Conservation (phyloP, 345 rosid genomes). For the Aquilaria sinensis region DNA sequence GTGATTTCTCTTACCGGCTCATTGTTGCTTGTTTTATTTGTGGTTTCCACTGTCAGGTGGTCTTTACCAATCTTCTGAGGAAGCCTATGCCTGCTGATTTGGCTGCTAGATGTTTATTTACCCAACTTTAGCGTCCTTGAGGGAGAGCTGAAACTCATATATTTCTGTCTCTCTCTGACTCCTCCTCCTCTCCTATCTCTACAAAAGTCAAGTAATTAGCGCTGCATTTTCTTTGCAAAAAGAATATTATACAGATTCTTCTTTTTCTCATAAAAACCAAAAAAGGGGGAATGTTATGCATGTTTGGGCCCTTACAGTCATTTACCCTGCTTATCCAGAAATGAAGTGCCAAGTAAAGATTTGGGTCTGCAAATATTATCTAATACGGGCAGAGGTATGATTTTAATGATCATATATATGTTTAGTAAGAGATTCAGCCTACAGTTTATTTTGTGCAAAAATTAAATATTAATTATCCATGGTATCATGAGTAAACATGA, state of each 20-base stretch:
- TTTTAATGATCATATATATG: slow-evolving; percentile 6
- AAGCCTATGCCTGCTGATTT: background rate
- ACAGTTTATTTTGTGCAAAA: background rate
- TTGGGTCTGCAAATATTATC: slow-evolving; percentile 38
- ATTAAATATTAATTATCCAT: background rate
- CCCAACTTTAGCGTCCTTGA: no score
- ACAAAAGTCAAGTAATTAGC: slow-evolving; percentile 46
- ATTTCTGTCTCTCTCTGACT: no score
- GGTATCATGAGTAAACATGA: slow-evolving; percentile 3
- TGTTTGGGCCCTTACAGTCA: slow-evolving; percentile 7
- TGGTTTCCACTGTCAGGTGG: background rate
- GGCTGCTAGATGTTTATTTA: no score
- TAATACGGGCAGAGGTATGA: slow-evolving; percentile 38
- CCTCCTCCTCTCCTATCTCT: slow-evolving; percentile 19
- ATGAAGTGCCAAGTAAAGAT: slow-evolving; percentile 43
- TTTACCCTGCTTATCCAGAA: slow-evolving; percentile 34
- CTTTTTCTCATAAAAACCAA: no score
- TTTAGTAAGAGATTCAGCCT: slow-evolving; percentile 7
- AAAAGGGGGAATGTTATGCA: background rate
- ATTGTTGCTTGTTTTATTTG: background rate
- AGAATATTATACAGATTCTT: background rate
- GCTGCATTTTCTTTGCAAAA: background rate
- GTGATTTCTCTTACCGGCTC: slow-evolving; percentile 25
- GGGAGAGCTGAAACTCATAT: no score
- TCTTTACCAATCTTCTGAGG: background rate